Base-by-base conservation (phyloP, 2,329 filamentous ascomycete genomes). In the Trichoderma semiorbis region DNA sequence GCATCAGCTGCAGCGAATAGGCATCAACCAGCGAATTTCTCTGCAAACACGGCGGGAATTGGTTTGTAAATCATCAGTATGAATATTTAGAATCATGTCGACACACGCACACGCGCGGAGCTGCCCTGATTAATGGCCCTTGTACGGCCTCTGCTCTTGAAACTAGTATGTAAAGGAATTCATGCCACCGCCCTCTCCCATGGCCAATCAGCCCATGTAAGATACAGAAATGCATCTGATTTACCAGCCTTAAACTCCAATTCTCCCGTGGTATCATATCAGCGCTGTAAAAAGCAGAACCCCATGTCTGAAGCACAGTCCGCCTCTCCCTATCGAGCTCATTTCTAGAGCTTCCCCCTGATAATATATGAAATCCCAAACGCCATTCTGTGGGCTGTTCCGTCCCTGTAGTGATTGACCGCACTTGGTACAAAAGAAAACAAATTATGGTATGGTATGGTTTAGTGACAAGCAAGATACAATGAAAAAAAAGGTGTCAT, bases 221-320 rank as follows among this genome's bases (percentile, higher is more conserved):
- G 58, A 63, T 58, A 72, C 67, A 65, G 71, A 73, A 75, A 75
- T 69, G 66, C 53, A 69, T 68, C 66, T 61, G 66, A 61, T 60
- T 26, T 61, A 69, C 74, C 75, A 74, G 75, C 78, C 74, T 72
- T 74, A 77, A 77, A 79, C 77, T 75, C 80, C 80, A 75, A 66
- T 73, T 55, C 74, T 78, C 66, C 77, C 76, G 73, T 81, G 79
- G 79, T 81, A 81, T 81, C 80, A 81, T 81, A 75, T 79, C 77
- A 76, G 72, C 58, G 73, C 66, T 50, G 74, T 73, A 69, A 74
- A 50, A 75, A 72, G 64, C 68, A 61, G 53, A 72, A 43, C 66
- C 66, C 64, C 43, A 34, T 69, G 16, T 57, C 26, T 67, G 68
- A 60, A 71, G 61, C 61, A 70, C 60, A 39, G 32, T 67, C 30